Conservation (phyloP, 345 rosid genomes). For the Sonneratia caseolaris region DNA sequence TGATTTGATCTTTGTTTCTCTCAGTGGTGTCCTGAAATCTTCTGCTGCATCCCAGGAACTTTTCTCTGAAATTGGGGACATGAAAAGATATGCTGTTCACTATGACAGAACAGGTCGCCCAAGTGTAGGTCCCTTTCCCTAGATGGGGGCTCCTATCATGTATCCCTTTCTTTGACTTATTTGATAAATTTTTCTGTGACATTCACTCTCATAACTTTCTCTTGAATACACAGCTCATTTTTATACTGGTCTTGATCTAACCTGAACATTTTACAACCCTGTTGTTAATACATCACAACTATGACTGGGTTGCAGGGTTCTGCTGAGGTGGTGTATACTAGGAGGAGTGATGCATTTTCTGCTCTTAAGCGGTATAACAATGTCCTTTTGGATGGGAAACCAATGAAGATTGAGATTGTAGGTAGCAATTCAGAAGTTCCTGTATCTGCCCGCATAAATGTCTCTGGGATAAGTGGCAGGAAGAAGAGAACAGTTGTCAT, state of each 20-base stretch:
- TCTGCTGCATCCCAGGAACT: slow-evolving; percentile 56
- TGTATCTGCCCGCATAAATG: slow-evolving; percentile 57
- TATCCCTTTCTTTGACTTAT: too few relatives aligned
- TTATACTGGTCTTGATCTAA: neutral
- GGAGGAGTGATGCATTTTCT: slow-evolving; percentile 82
- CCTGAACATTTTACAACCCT: neutral
- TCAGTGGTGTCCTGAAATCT: slow-evolving; percentile 7
- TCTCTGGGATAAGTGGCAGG: slow-evolving; percentile 65
- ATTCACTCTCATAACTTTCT: neutral
- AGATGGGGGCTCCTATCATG: too few relatives aligned
- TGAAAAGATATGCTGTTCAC: slow-evolving; percentile 81
- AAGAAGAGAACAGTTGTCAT: slow-evolving; percentile 60
- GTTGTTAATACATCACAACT: neutral
- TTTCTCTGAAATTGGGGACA: slow-evolving; percentile 78
- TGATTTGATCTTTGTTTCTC: slow-evolving; percentile 12
- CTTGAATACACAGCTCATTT: neutral
- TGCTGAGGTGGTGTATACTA: slow-evolving; percentile 77
- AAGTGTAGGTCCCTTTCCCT: slow-evolving; percentile 43
- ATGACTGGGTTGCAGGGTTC: slow-evolving; percentile 47
- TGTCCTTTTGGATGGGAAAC: slow-evolving; percentile 77
- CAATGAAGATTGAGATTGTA: slow-evolving; percentile 76
- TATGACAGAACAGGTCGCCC: slow-evolving; percentile 69
- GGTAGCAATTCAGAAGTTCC: slow-evolving; percentile 49
- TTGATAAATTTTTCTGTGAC: neutral
- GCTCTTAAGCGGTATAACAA: slow-evolving; percentile 85